A percentile compares a stretch with the other conserved stretches of the same genome.
phyloP scores from a whole-genome alignment of 768 basidiomycete genomes.

The Dentipellis fragilis region DNA sequence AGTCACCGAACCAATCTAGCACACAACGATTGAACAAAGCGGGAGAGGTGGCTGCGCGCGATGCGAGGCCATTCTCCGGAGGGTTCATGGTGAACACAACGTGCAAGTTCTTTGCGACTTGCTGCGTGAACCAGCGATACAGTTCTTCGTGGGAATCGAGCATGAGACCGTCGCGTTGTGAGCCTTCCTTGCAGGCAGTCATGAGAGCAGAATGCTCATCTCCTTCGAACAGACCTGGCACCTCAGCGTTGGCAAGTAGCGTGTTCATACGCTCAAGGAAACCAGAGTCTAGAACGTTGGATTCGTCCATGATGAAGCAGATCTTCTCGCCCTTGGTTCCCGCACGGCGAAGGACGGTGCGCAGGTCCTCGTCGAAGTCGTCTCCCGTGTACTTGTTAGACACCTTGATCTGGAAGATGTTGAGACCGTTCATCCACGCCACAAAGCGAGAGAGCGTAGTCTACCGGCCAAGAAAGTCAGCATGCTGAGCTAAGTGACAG shows the following conservation, averaged over 20 bases:
- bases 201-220: slow-evolving; percentile 96
- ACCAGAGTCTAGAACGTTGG: slow-evolving; percentile 96
- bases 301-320: slow-evolving; percentile 99
- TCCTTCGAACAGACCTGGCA: slow-evolving; percentile 99
- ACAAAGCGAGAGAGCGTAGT: slow-evolving; percentile 97
- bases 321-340: slow-evolving; percentile 99
- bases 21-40: slow-evolving; percentile 99
- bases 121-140: slow-evolving; percentile 97
- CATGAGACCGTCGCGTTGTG: slow-evolving; percentile 98
- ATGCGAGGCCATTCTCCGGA: slow-evolving; percentile 90
- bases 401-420: slow-evolving; percentile 99
- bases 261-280: slow-evolving; percentile 99
- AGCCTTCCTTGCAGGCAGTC: slow-evolving; percentile 99
- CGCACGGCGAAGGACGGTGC: slow-evolving; percentile 86
- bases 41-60: slow-evolving; percentile 93
- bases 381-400: slow-evolving; percentile 98
- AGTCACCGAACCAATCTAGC: slow-evolving; percentile 98
- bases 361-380: slow-evolving; percentile 96
- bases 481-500: background rate
- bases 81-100: slow-evolving; percentile 99
- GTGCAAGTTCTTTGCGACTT: slow-evolving; percentile 95
- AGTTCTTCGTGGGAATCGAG: slow-evolving; percentile 96
- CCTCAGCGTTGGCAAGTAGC: slow-evolving; percentile 96
- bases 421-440: slow-evolving; percentile 99
- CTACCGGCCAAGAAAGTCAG: slow-evolving; percentile 33